Base-by-base conservation (phyloP, 257 asterid genomes). In the Solanum clarkiae region DNA sequence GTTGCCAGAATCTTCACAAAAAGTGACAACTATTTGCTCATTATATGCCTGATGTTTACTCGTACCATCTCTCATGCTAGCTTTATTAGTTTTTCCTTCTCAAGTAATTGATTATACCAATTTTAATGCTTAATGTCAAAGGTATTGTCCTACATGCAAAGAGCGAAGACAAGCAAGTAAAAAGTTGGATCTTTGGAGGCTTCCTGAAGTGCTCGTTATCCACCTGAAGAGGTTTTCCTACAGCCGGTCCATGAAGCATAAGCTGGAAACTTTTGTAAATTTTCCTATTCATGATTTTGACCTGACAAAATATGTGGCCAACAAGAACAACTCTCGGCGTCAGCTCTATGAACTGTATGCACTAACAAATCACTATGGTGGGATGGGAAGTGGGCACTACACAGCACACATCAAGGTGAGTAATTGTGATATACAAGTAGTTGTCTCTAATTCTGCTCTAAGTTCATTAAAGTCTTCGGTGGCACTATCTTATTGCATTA, bases 301-400 rank as follows among this genome's bases (percentile, higher is more conserved):
- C 88, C 86, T 97, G 92, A 95, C 98, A 77, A 95, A 93, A 80
- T 97, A 97, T 65, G 92, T 97, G n/a, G 98, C 98, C 68, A 94
- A 93, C 95, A 97, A 95, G 92, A 95, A 93, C 93, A 94, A 91
- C 91, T 86, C 94, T 60, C 92, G 77, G 47, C 96, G 88, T 85
- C 99, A 95, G 93, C 89, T 92, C 85, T 97, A 97, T 82, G 98
- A 97, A 88, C 96, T 97, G 81, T 97, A 97, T 88, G 98, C 99
- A 88, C 88, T 95, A 86, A 97, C 93, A 75, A 97, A 97, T 90
- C 99, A 97, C 88, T 95, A 97, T 84, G 99, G 99, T 85, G 87
- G 95, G 92, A 97, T 97, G 99, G 99, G 99, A 87, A 95, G 98
- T 87, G 99, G 99, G 54, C 99, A 97, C 87, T 97, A 97, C 85